Evolutionary conservation across 768 basidiomycete genomes (phyloP).

Genomic region (Trametes maxima): DNA sequence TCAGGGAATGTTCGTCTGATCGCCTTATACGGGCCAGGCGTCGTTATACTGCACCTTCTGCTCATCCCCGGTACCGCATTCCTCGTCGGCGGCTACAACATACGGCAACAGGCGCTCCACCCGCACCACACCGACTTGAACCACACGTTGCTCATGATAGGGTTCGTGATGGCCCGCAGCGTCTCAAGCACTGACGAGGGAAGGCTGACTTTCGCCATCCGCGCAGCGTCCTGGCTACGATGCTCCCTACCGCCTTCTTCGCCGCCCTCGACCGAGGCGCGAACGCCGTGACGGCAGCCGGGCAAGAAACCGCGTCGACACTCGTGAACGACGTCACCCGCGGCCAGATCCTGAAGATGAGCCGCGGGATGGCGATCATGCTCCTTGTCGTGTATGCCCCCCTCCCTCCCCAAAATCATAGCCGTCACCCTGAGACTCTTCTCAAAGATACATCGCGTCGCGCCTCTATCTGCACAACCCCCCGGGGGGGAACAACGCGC

Average conservation of each 20-base stretch:
- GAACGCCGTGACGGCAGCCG: conserved; percentile 18
- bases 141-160: conserved; percentile 67
- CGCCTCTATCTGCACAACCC: conserved; percentile 73
- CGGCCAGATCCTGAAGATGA: conserved; percentile 56
- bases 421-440: too few relatives aligned
- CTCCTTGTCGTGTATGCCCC: conserved; percentile 59
- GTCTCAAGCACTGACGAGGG: neutral
- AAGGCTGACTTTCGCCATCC: neutral
- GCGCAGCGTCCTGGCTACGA: conserved; percentile 58
- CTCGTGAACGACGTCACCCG: conserved; percentile 49
- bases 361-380: conserved; percentile 65
- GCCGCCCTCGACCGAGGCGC: conserved; percentile 51
- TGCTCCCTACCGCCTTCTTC: conserved; percentile 71
- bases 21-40: conserved; percentile 43
- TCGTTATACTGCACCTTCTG: conserved; percentile 72
- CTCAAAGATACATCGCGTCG: conserved; percentile 60
- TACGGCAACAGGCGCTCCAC: conserved; percentile 68
- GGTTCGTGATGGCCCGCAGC: conserved; percentile 42
- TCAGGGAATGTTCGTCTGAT: neutral
- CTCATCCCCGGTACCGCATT: conserved; percentile 72
- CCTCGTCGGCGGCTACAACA: conserved; percentile 68
- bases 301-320: conserved; percentile 24
- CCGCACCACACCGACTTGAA: conserved; percentile 68
- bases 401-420: neutral
- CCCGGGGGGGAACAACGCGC: conserved; percentile 57